These are phyloP conservation scores for Peronosclerospora sorghi DNA, from an alignment of 352 stramenopile genomes.

Conservation along the genomic window DNA sequence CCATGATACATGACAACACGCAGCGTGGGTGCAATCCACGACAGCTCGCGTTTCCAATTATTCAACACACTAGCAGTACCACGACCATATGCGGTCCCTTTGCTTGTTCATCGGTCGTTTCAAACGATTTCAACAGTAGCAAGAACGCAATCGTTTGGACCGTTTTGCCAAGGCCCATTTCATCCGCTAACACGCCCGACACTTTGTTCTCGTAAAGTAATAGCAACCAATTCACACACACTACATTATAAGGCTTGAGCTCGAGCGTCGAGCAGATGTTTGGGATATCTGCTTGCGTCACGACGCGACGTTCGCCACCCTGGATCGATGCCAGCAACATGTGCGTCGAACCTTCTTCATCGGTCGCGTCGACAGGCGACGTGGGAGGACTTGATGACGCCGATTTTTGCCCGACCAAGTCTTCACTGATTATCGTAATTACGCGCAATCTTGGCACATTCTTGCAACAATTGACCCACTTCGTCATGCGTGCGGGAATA, in stretches of 20 bases:
- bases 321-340: conserved; percentile 50
- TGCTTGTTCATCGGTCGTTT: conserved; percentile 11
- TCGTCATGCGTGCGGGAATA: conserved; percentile 54
- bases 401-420: conserved; percentile 45
- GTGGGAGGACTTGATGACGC: conserved; percentile 14
- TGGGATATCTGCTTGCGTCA: conserved; percentile 63
- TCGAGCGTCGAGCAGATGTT: conserved; percentile 55
- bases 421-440: conserved; percentile 47
- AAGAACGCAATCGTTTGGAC: conserved; percentile 81
- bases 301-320: conserved; percentile 24
- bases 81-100: conserved; percentile 84
- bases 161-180: conserved; percentile 93
- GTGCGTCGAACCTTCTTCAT: conserved; percentile 44
- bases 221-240: conserved; percentile 77
- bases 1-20: conserved; percentile 80
- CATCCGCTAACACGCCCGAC: conserved; percentile 71
- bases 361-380: conserved; percentile 17
- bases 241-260: conserved; percentile 79
- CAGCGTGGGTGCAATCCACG: conserved; percentile 87
- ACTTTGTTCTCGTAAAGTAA: conserved; percentile 69
- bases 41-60: conserved; percentile 89
- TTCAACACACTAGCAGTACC: conserved; percentile 86
- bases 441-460: conserved; percentile 49
- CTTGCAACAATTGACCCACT: conserved; percentile 48
- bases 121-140: conserved; percentile 42